Conservation (phyloP, 108 stramenopile genomes). For the Nitzschia palea region DNA sequence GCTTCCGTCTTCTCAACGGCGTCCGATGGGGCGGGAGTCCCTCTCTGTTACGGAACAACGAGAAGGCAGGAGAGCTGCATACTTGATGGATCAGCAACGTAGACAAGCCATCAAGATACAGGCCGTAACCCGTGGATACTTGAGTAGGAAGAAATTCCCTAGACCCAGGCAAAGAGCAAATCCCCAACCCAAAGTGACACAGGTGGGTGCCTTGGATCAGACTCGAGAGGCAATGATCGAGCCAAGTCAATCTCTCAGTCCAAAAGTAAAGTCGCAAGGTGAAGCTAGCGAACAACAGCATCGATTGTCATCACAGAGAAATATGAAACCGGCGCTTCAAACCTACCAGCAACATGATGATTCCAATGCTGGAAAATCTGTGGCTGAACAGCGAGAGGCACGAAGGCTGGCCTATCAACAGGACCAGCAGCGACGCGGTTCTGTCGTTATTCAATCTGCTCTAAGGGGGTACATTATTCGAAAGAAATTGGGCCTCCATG, state of each 20-base stretch:
- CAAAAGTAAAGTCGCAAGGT: too few relatives aligned
- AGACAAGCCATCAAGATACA: constrained; percentile 5
- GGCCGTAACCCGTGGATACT: neutral
- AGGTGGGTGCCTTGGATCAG: neutral
- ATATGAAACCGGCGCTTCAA: too few relatives aligned
- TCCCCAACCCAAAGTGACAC: neutral
- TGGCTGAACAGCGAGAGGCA: constrained; percentile 2
- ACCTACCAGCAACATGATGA: neutral
- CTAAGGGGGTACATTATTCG: constrained; percentile 9
- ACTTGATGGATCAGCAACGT: constrained; percentile 3
- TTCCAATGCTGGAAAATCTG: neutral
- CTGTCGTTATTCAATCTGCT: constrained; percentile 5
- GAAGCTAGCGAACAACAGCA: too few relatives aligned
- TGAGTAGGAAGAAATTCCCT: constrained; percentile 1
- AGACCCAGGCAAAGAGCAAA: too few relatives aligned
- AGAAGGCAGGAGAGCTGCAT: neutral
- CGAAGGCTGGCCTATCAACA: neutral
- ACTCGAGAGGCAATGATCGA: neutral
- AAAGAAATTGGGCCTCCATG: neutral
- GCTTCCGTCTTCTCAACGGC: too few relatives aligned
- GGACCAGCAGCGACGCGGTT: constrained; percentile 1
- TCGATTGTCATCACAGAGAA: too few relatives aligned
- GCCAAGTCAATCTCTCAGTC: too few relatives aligned
- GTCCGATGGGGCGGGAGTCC: too few relatives aligned
- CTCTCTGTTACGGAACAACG: constrained; percentile 3